Evolutionary conservation across 1,284 basidiomycete species (phyloP), one percentile per base, ranked within the genome.

Genomic region (Inonotus obliquus): DNA sequence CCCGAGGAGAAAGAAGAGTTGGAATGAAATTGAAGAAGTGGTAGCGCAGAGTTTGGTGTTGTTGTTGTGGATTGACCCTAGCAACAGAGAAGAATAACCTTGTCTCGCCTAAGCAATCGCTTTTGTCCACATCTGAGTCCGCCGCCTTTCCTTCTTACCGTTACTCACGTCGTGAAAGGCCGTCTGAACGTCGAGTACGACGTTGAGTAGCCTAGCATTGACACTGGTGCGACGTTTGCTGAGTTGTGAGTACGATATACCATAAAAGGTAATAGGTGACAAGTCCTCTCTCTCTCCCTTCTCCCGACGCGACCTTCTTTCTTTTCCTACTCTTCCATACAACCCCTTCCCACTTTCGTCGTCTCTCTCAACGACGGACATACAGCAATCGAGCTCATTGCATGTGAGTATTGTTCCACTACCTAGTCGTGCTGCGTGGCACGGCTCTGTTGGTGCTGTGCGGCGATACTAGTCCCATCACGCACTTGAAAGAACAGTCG

Each of bases 311-410:
- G 54, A 25, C 54, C 44, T 39, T 58, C 47, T 41, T 54, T 29
- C 23, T 37, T 32, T 47, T 14, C 39, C 29, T 56, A 23, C 13
- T 29, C 35, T 21, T 37, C 27, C 39, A 61, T 45, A 32, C 32
- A 32, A 32, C 32, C 44, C 32, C 25, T 39, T 19, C 27, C 10
- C 39, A 7, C 19, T 47, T 39, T 54, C 56, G 19, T 59, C 57
- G 48, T 59, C 45, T 11, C n/a, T n/a, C 11, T 35, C 61, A 41
- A 41, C 61, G 57, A 62, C 23, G 49, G 58, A 32, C 32, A 19
- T 38, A 13, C 19, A 19, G 7, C 23, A 13, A 37, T 52, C 57
- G 4, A 23, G 21, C 35, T 39, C 48, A 41, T 9, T 21, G 11
- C 51, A 35, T 13, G 58, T 53, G n/a, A 54, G 58, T 37, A 25